Base-by-base conservation (phyloP, 2,329 filamentous ascomycete genomes). In the Neofusicoccum parvum region DNA sequence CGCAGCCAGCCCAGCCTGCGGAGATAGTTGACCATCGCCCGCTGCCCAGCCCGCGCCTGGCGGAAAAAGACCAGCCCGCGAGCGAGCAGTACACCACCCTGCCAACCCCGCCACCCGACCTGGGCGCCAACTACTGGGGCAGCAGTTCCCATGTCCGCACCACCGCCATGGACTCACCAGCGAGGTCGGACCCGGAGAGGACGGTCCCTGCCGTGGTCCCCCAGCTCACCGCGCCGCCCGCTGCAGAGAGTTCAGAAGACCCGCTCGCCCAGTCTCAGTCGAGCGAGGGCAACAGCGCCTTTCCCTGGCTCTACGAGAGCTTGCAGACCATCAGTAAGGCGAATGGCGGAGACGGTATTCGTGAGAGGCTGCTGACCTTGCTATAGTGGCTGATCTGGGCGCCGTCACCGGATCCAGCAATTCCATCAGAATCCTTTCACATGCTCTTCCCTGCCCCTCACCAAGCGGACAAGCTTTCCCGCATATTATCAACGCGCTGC, bases 371-470 rank as follows among this genome's bases (percentile, higher is more conserved):
- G 69, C 54, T 65, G 34, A 54, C 43, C 53, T 59, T 59, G 14
- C 17, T 46, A 7, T 49, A 79, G 78, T 72, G 63, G 71, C 67
- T 54, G 74, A 75, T 65, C 73, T 79, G 51, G 68, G 69, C 43
- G 70, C 72, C 41, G 67, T 76, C 48, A 72, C 76, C 32, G 67
- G 72, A n/a, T 70, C 72, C 63, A 45, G 70, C 45, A 73, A 80
- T 67, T 80, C 82, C 20, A 77, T 88, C 59, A 85, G 84, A 69
- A 80, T 88, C 39, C 80, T 88, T 20, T 87, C 86, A 14, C 86
- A 89, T 70, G 86, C 86, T 17, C 78, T 88, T 11, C 86, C 86
- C 15, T 87, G 81, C 68, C 85, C 86, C 0, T 83, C 81, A 14
- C 68, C 76, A 56, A 76, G 73, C 20, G 79, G 82, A 27, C 80